Base-by-base conservation (phyloP, 768 basidiomycete genomes). In the Tulasnella sp. region DNA sequence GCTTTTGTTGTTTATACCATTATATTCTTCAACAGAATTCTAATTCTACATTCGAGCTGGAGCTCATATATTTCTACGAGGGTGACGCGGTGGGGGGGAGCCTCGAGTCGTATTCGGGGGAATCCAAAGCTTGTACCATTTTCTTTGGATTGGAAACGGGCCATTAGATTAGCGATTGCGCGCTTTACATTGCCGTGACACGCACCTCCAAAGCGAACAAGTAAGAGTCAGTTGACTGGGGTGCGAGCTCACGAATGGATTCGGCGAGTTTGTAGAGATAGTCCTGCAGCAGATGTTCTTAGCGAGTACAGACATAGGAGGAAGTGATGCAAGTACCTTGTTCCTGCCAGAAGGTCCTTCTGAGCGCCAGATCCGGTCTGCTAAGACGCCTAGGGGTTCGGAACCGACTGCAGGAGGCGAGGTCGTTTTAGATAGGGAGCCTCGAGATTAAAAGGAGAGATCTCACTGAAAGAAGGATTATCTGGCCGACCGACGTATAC, bases 401-500 rank as follows among this genome's bases (percentile, higher is more conserved):
- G 91, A 90, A 2, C 93, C 96, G 68, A 94, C 96, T 96, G 77
- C 97, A 0, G 93, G 94, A 0, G 94, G 93, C 78, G 97, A 97
- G 78, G 93, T 90, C 15, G 89, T 89, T 58, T 89, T 87, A 25
- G 12, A 31, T 31, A 12, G 0, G 12, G 25, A 31, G 22, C 3
- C 29, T 64, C 11, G 54, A 8, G n/a, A 12, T 5, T 31, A 12
- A 64, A 4, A 7, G 3, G 58, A 31, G 29, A 64, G 14, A 64
- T 3, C 58, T 64, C 14, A 64, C 58, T 64, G 58, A 64, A 64
- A 64, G 58, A 64, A 31, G 58, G 58, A 31, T 64, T 64, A n/a
- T 64, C 58, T 1, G 58, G 58, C 8, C 58, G 58, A 3, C 95
- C 96, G 8, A 97, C 93, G 81, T 97, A 98, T 76, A 94, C 92